phyloP scores from a whole-genome alignment of 805 yeast genomes.

The Starmerella geochares region DNA sequence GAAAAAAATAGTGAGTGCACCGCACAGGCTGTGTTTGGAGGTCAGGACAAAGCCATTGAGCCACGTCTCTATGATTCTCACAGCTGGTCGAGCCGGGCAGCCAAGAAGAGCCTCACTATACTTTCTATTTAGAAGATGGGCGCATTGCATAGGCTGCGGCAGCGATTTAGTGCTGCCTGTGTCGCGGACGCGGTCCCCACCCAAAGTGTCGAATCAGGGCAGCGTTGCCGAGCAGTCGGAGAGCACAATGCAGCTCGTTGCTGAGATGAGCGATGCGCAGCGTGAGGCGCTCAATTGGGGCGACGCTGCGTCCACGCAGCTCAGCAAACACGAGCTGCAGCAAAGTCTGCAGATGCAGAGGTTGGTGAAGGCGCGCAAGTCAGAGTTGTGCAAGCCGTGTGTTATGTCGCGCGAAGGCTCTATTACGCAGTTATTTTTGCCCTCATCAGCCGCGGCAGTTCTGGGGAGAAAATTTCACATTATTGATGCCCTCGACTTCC shows the following conservation, averaged over 20 bases:
- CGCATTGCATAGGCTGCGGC: slow-evolving; percentile 23
- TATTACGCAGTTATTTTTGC: not conserved
- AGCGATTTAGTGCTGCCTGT: slow-evolving; percentile 5
- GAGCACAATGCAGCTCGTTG: not conserved
- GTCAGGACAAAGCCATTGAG: too few relatives aligned
- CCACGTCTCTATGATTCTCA: not conserved
- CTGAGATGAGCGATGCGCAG: slow-evolving; percentile 18
- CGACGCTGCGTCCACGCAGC: not conserved
- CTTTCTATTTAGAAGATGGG: not conserved
- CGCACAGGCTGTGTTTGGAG: too few relatives aligned
- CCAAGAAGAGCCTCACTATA: not conserved
- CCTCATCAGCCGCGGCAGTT: slow-evolving; percentile 26
- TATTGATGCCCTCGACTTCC: slow-evolving; percentile 62
- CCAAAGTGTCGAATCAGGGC: not conserved
- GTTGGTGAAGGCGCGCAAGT: slow-evolving; percentile 8
- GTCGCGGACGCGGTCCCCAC: slow-evolving; percentile 9
- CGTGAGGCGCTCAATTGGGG: slow-evolving; percentile 16
- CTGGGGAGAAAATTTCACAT: slow-evolving; percentile 49
- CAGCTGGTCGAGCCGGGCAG: not conserved
- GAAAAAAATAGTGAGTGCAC: too few relatives aligned
- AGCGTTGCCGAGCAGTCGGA: not conserved
- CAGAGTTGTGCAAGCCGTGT: slow-evolving; percentile 26
- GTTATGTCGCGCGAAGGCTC: slow-evolving; percentile 15
- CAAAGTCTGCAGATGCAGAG: not conserved
- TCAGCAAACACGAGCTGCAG: not conserved